Percentiles rank a stretch among this genome's conserved stretches.
phyloP scores from a whole-genome alignment of 768 basidiomycete species.

The Amanita jacksonii region DNA sequence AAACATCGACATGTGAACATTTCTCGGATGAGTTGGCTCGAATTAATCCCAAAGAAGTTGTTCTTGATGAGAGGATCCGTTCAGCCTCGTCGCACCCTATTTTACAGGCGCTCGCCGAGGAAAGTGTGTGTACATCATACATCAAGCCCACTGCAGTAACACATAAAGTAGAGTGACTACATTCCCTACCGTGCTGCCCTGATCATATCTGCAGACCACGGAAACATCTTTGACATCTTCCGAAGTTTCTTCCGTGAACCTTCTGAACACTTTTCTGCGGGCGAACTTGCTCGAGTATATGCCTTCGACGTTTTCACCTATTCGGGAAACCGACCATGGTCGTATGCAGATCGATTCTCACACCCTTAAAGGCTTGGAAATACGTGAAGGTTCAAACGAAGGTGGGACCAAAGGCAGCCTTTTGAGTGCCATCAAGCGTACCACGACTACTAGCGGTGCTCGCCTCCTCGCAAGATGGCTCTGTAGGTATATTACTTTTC shows the following conservation, averaged over 20 bases:
- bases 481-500: slow-evolving; percentile 44
- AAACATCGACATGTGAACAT: slow-evolving; percentile 37
- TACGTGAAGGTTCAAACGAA: slow-evolving; percentile 65
- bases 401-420: slow-evolving; percentile 69
- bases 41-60: slow-evolving; percentile 75
- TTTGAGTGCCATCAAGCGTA: slow-evolving; percentile 65
- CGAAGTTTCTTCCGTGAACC: slow-evolving; percentile 1
- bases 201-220: not conserved
- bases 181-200: not conserved
- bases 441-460: slow-evolving; percentile 67
- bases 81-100: slow-evolving; percentile 34
- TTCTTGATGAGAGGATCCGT: slow-evolving; percentile 42
- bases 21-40: slow-evolving; percentile 78
- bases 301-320: slow-evolving; percentile 52
- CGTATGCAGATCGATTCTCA: slow-evolving; percentile 89
- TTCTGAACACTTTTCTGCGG: slow-evolving; percentile 38
- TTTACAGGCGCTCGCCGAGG: slow-evolving; percentile 39
- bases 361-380: slow-evolving; percentile 83
- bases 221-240: not conserved
- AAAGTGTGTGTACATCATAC: slow-evolving; percentile 47
- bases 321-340: slow-evolving; percentile 39
- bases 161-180: not conserved
- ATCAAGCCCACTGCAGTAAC: slow-evolving; percentile 12
- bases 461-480: slow-evolving; percentile 69
- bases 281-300: slow-evolving; percentile 69